Conservation (phyloP, 331 rosid genomes). For the Arachis monticola region DNA sequence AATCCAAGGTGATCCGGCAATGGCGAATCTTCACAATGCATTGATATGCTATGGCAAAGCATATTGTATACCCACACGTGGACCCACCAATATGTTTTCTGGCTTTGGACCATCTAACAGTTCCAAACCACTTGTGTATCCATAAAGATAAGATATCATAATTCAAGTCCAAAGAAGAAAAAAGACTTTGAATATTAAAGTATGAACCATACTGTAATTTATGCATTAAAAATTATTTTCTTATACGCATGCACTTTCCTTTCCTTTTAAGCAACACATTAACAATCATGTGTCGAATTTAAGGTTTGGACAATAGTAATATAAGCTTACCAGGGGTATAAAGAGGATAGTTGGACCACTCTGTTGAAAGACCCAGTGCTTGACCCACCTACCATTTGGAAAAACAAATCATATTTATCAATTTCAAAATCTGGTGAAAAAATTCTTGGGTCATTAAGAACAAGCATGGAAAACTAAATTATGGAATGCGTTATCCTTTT, state of each 20-base stretch:
- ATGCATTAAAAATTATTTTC: no score
- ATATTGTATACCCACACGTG: conserved; percentile 86
- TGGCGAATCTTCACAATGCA: conserved; percentile 92
- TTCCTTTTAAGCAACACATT: conserved; percentile 1
- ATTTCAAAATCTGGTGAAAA: background rate
- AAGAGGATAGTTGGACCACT: conserved; percentile 88
- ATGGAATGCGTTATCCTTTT: conserved; percentile 13
- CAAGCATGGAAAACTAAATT: conserved; percentile 14
- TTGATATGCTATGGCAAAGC: conserved; percentile 81
- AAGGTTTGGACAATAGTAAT: background rate
- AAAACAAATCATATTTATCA: conserved; percentile 24
- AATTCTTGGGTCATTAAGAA: background rate
- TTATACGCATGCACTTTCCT: background rate
- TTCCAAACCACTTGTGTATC: conserved; percentile 74
- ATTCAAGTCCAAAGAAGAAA: no score
- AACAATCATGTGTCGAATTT: conserved; percentile 28
- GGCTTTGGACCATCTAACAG: conserved; percentile 87
- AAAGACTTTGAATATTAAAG: no score
- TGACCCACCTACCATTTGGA: conserved; percentile 73
- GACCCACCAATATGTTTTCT: conserved; percentile 73
- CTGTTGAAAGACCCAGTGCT: conserved; percentile 90
- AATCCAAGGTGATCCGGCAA: conserved; percentile 89
- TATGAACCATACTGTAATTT: no score
- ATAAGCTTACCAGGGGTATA: conserved; percentile 69
- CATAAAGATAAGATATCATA: no score